Conservation (phyloP, 805 yeast genomes). For the Wickerhamomyces bovis region DNA sequence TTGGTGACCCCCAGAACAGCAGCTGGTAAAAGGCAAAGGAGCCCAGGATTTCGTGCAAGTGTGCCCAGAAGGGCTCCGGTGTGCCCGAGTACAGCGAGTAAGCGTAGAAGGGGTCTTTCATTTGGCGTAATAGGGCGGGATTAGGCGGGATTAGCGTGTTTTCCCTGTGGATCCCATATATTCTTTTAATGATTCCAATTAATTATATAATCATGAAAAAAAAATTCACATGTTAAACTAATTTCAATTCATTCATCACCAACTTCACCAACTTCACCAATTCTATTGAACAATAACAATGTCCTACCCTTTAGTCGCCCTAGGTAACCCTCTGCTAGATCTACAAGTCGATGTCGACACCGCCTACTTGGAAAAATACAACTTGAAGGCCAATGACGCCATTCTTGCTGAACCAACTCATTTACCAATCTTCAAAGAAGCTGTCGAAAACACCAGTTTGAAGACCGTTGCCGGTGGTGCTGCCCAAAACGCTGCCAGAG, state of each 20-base stretch:
- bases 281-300: too few relatives aligned
- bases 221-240: not conserved
- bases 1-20: constrained; percentile 48
- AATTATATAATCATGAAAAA: not conserved
- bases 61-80: constrained; percentile 32
- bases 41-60: constrained; percentile 68
- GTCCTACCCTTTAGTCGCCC: constrained; percentile 70
- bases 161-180: not conserved
- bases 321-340: constrained; percentile 91
- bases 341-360: constrained; percentile 70
- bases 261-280: not conserved
- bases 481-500: constrained; percentile 98
- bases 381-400: constrained; percentile 87
- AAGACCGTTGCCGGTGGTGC: constrained; percentile 96
- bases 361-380: constrained; percentile 73
- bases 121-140: not conserved
- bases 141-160: too few relatives aligned
- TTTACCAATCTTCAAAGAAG: constrained; percentile 80
- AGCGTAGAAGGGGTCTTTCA: not conserved
- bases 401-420: constrained; percentile 79
- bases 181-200: too few relatives aligned
- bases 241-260: not conserved
- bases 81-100: not conserved
- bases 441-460: constrained; percentile 53
- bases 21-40: constrained; percentile 56